These are phyloP conservation scores for Diaporthe amygdali DNA, from an alignment of 2,329 filamentous ascomycete species.

Conservation along the genomic window DNA sequence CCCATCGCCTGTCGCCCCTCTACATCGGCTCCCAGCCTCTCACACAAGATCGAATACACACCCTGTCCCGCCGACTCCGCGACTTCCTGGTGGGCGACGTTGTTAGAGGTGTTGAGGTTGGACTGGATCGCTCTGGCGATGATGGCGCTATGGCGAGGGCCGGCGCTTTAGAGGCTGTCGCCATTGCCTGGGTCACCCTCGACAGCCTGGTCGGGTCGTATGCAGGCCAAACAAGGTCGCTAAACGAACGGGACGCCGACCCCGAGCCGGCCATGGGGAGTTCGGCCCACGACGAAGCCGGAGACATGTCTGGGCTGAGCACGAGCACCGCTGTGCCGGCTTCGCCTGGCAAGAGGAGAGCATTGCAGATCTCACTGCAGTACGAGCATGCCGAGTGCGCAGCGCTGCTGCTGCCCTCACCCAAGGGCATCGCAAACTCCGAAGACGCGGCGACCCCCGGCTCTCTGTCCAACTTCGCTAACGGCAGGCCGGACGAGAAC, in stretches of 20 bases:
- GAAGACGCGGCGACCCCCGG: not conserved
- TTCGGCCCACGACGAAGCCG: constrained; percentile 4
- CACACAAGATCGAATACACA: constrained; percentile 42
- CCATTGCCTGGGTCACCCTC: constrained; percentile 50
- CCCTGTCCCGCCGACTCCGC: constrained; percentile 53
- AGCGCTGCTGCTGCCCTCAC: constrained; percentile 54
- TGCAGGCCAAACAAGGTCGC: constrained; percentile 29
- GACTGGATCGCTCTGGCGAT: constrained; percentile 43
- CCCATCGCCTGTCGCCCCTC: constrained; percentile 60
- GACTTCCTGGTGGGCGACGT: constrained; percentile 63
- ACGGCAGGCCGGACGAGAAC: constrained; percentile 1
- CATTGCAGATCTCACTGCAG: constrained; percentile 52
- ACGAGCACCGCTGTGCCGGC: constrained; percentile 2
- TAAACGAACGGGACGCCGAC: constrained; percentile 26
- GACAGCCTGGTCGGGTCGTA: constrained; percentile 31
- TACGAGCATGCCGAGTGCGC: constrained; percentile 60
- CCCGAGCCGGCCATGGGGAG: not conserved
- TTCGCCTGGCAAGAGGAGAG: constrained; percentile 32
- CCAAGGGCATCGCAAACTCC: constrained; percentile 14
- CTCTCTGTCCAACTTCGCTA: not conserved
- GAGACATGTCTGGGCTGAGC: not conserved
- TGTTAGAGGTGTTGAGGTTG: constrained; percentile 64
- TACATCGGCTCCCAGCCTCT: constrained; percentile 50
- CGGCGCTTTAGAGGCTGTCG: constrained; percentile 52
- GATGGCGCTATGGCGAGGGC: constrained; percentile 45